Evolutionary conservation across 1,139 yeast species (phyloP), one percentile per base, ranked within the genome.

Genomic region (Pichia norvegensis): DNA sequence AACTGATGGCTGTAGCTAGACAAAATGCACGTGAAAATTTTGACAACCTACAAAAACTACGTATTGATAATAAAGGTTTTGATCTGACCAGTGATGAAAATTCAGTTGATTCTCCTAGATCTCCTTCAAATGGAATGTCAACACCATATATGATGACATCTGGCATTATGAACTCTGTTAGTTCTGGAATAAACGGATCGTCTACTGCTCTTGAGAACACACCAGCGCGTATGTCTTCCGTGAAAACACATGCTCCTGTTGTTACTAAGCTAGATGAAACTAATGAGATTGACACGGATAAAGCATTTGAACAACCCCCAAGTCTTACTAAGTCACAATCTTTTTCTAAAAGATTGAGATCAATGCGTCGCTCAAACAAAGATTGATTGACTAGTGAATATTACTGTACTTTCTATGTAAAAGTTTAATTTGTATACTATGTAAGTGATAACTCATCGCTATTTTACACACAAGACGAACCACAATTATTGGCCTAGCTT

Each of bases 1-100:
- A 84, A 59, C 65, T 92, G 61, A 70, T 88, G 57, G 82, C 87
- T 1, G 85, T 81, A 55, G 95, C 96, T 0, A 71, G 90, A 56
- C 87, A 81, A 59, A 86, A 79, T 57, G 81, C 84, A 1, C 73
- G 72, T 56, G 59, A 72, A 42, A 78, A 82, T 58, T 84, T 83
- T 54, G 81, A 79, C 50, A 76, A 70, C 48, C 61, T 73, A 31
- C 58, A 59, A 49, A 59, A 68, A 45, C 56, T 66, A 29, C 47
- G 29, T 3, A 16, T n/a, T n/a, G 22, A 17, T 22, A 23, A 36
- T 31, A 29, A 38, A 19, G 39, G 33, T 8, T 16, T 22, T 25
- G 37, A 33, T 7, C 36, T 39, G 19, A 40, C 37, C n/a, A 43
- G 38, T 19, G 43, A 44, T 36, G 47, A 46, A 8, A 41, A 33